Evolutionary conservation across 2,329 filamentous ascomycete species (phyloP).

Genomic region (Fusarium compactum): DNA sequence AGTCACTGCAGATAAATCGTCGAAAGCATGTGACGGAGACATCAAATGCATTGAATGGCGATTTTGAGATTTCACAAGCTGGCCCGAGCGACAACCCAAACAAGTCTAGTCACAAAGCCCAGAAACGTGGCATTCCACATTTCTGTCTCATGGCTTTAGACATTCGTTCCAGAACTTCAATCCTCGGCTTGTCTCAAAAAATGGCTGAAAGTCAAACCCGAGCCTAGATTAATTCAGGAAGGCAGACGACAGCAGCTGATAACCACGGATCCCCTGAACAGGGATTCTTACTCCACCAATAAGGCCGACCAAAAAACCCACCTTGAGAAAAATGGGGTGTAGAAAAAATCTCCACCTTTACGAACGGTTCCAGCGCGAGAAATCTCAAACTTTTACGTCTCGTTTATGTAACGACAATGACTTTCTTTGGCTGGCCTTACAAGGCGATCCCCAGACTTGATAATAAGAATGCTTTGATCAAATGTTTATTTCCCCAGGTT

Average conservation of each 20-base stretch:
- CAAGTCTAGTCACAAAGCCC: neutral
- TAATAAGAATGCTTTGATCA: slow-evolving; percentile 1
- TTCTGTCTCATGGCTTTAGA: neutral
- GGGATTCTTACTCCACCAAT: neutral
- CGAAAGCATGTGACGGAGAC: neutral
- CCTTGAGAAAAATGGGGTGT: neutral
- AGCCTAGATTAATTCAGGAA: neutral
- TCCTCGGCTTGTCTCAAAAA: neutral
- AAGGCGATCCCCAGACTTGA: slow-evolving; percentile 34
- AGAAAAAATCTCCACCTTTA: neutral
- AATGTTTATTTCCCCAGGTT: slow-evolving; percentile 33
- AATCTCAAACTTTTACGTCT: slow-evolving; percentile 41
- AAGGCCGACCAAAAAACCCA: neutral
- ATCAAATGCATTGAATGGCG: neutral
- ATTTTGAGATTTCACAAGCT: neutral
- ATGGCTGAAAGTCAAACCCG: neutral
- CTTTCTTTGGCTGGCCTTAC: slow-evolving; percentile 39
- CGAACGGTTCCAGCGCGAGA: neutral
- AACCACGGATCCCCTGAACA: neutral
- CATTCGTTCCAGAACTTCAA: neutral
- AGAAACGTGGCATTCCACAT: slow-evolving; percentile 7
- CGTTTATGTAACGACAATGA: slow-evolving; percentile 43
- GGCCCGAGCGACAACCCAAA: neutral
- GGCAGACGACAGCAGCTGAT: neutral
- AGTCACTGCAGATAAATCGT: neutral